Conservation (phyloP, 2,329 filamentous ascomycete genomes). For the Nigrospora osmanthi region DNA sequence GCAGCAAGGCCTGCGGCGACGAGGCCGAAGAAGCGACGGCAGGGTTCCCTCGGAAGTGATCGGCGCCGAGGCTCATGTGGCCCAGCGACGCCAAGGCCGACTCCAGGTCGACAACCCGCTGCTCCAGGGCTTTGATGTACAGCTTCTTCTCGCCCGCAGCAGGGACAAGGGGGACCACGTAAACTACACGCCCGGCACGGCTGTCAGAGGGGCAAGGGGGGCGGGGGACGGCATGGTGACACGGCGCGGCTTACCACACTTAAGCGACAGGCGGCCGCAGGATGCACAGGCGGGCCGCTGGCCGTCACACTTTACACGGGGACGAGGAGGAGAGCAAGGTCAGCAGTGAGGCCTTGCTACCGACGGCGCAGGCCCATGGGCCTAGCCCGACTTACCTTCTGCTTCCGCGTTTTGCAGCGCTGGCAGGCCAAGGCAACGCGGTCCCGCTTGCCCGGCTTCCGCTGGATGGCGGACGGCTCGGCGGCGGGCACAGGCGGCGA, state of each 20-base stretch:
- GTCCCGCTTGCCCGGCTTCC: constrained; percentile 17
- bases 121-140: constrained; percentile 19
- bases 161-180: constrained; percentile 20
- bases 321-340: constrained; percentile 1
- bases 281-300: constrained; percentile 18
- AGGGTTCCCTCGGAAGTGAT: constrained; percentile 12
- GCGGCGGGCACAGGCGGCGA: constrained; percentile 8
- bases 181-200: constrained; percentile 10
- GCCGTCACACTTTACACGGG: constrained; percentile 15
- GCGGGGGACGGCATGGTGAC: background rate
- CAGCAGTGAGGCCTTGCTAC: background rate
- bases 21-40: constrained; percentile 5
- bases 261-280: constrained; percentile 17
- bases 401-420: constrained; percentile 20
- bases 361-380: background rate
- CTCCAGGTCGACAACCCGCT: constrained; percentile 18
- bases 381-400: constrained; percentile 12
- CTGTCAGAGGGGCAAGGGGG: background rate
- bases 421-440: constrained; percentile 19
- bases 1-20: constrained; percentile 6
- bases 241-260: constrained; percentile 15
- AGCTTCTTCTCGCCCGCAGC: constrained; percentile 21
- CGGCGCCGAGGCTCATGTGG: constrained; percentile 10
- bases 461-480: constrained; percentile 9
- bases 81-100: constrained; percentile 15